phyloP scores from a whole-genome alignment of 1,284 basidiomycete genomes.

The Ustilago curta region DNA sequence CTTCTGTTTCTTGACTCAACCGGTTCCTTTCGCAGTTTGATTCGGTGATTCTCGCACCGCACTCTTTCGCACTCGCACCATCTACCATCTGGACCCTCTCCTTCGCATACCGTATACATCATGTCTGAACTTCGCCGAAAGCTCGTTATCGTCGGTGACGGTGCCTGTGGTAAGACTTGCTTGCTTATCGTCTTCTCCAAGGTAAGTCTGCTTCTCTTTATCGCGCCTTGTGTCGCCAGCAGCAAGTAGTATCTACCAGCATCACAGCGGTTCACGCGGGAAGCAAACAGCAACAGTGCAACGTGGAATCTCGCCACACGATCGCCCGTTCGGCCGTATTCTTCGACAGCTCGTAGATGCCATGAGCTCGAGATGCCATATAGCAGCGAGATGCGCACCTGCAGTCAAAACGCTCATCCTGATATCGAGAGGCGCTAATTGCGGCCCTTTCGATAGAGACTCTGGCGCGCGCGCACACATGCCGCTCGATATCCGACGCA shows the following conservation, averaged over 20 bases:
- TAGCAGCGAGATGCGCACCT: neutral
- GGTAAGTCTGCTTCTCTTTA: conserved; percentile 44
- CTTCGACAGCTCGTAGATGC: neutral
- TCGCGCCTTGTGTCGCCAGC: neutral
- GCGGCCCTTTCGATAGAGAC: neutral
- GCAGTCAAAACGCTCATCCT: neutral
- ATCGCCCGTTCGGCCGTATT: neutral
- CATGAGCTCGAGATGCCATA: too few relatives aligned
- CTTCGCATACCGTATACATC: conserved; percentile 15
- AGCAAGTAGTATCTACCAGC: too few relatives aligned
- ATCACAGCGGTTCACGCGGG: too few relatives aligned
- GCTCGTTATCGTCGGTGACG: conserved; percentile 68
- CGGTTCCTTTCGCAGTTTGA: neutral
- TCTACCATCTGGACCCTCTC: conserved; percentile 6
- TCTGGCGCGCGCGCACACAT: neutral
- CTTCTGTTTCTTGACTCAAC: neutral
- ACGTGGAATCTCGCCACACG: too few relatives aligned
- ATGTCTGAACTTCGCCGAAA: conserved; percentile 67
- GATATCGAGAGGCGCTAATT: neutral
- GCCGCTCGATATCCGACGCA: neutral
- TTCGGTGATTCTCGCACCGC: conserved; percentile 1
- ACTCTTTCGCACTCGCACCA: neutral
- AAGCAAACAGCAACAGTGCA: too few relatives aligned
- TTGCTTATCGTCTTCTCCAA: conserved; percentile 87
- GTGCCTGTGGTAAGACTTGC: conserved; percentile 84